These are phyloP conservation scores for Globomyces sp. DNA, from an alignment of 371 early-diverging fungal species.

Conservation along the genomic window DNA sequence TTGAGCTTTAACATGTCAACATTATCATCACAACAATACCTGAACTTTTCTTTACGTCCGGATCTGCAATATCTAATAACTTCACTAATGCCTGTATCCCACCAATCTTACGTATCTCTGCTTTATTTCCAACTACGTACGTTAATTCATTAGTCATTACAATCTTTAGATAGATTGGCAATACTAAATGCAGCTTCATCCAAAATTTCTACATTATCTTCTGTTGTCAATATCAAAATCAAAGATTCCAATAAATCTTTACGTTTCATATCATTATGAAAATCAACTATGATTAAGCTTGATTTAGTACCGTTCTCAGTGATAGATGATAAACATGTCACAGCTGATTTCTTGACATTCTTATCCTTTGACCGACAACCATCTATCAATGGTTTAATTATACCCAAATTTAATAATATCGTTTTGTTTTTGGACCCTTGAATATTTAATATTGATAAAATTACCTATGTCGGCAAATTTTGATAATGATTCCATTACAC, in stretches of 20 bases:
- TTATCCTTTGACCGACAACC: constrained; percentile 36
- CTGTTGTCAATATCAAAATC: constrained; percentile 31
- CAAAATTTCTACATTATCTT: constrained; percentile 47
- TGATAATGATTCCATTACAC: constrained; percentile 43
- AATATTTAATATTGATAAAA: neutral
- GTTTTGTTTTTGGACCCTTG: constrained; percentile 40
- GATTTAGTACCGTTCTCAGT: constrained; percentile 38
- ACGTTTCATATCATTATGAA: constrained; percentile 44
- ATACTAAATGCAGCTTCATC: constrained; percentile 54
- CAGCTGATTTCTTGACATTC: constrained; percentile 41
- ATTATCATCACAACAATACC: constrained; percentile 19
- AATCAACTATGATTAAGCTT: constrained; percentile 24
- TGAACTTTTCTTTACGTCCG: constrained; percentile 52
- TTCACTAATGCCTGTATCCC: constrained; percentile 51
- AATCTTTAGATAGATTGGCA: constrained; percentile 49
- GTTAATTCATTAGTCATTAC: constrained; percentile 26
- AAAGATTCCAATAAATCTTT: constrained; percentile 39
- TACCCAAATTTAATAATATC: constrained; percentile 37
- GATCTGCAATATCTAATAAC: constrained; percentile 47
- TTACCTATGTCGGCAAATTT: constrained; percentile 49
- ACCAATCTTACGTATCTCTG: constrained; percentile 48
- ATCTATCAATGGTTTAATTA: constrained; percentile 35
- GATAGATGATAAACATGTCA: constrained; percentile 45
- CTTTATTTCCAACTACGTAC: constrained; percentile 46
- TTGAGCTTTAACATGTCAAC: too few relatives aligned